A percentile compares a stretch with the other conserved stretches of the same genome.
Conservation (phyloP, 1,284 basidiomycete species). For the Taiwanofungus camphoratus region DNA sequence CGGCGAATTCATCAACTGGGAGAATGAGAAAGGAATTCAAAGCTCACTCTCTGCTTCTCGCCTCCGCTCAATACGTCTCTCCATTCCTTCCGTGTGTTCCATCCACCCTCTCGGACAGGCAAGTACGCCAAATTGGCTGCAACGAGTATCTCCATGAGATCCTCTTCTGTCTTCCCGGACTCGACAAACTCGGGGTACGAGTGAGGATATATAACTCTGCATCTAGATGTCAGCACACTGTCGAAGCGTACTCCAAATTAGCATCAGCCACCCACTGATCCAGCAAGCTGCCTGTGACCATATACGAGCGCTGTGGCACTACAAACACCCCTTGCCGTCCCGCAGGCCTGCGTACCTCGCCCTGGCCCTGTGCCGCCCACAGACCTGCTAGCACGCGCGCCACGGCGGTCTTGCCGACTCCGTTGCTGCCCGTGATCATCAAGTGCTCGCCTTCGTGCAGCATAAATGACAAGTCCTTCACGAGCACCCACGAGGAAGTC, state of each 20-base stretch:
- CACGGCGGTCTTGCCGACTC: conserved; percentile 92
- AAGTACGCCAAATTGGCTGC: conserved; percentile 84
- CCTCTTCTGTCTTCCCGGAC: conserved; percentile 57
- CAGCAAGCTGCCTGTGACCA: conserved; percentile 80
- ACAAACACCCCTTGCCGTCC: conserved; percentile 69
- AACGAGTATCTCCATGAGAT: conserved; percentile 70
- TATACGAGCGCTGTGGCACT: conserved; percentile 89
- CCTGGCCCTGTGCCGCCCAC: conserved; percentile 63
- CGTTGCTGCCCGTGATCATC: conserved; percentile 91
- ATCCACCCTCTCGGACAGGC: conserved; percentile 85
- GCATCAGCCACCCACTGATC: conserved; percentile 86
- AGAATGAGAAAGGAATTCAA: no score
- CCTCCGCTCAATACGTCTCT: conserved; percentile 91
- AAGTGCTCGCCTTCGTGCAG: conserved; percentile 82
- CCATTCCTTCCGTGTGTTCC: conserved; percentile 92
- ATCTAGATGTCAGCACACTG: conserved; percentile 2
- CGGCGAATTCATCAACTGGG: not conserved
- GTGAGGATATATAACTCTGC: conserved; percentile 74
- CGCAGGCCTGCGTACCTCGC: conserved; percentile 37
- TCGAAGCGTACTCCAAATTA: no score
- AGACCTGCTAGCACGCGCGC: conserved; percentile 88
- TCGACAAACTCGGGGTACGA: conserved; percentile 74
- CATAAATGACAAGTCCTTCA: conserved; percentile 68
- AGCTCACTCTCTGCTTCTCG: conserved; percentile 88
- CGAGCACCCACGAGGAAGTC: conserved; percentile 40